A percentile compares a stretch with the other conserved stretches of the same genome.
Conservation (phyloP, 257 asterid species). For the Striga asiatica region DNA sequence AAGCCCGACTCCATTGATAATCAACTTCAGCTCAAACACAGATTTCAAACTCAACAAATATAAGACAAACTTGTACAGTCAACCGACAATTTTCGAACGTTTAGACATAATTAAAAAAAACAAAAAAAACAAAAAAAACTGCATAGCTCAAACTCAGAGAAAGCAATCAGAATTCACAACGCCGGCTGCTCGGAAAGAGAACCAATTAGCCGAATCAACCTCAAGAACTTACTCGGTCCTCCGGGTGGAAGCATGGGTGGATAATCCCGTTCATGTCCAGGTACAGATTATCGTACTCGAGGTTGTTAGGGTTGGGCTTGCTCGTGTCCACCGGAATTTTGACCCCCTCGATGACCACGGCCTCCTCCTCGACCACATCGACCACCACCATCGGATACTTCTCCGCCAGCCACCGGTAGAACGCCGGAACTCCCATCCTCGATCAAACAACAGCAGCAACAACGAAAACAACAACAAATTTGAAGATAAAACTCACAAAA, state of each 20-base stretch:
- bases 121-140: background rate
- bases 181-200: background rate
- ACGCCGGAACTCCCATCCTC: slow-evolving; percentile 95
- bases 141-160: too few species aligned
- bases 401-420: slow-evolving; percentile 97
- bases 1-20: too few species aligned
- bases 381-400: slow-evolving; percentile 82
- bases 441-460: slow-evolving; percentile 14
- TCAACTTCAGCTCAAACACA: too few species aligned
- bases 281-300: slow-evolving; percentile 80
- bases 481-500: background rate
- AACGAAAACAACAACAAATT: too few species aligned
- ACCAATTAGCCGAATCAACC: too few species aligned
- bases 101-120: too few species aligned
- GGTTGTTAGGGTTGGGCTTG: slow-evolving; percentile 71
- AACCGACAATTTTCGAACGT: too few species aligned
- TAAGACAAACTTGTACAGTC: too few species aligned
- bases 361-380: slow-evolving; percentile 80
- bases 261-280: slow-evolving; percentile 92
- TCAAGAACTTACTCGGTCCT: slow-evolving; percentile 62
- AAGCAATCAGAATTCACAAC: background rate
- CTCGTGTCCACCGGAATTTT: slow-evolving; percentile 87
- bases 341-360: slow-evolving; percentile 63
- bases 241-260: slow-evolving; percentile 97
- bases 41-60: too few species aligned